A percentile compares a stretch with the other conserved stretches of the same genome.
Evolutionary conservation across 305 asterid species (phyloP).

Genomic region (Fraxinus nigra): DNA sequence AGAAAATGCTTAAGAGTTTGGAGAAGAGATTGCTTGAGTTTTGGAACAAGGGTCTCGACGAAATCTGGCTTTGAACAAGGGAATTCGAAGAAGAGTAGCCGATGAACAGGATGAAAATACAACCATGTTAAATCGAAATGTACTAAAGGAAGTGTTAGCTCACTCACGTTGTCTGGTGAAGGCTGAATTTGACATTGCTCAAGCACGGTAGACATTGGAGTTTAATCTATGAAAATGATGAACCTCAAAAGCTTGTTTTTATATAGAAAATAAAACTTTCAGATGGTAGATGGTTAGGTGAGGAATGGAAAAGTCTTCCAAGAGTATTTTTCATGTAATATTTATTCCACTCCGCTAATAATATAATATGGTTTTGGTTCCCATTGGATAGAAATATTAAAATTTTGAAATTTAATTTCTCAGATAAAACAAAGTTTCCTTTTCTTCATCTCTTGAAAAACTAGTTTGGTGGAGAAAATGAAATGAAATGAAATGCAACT

Average conservation of each 20-base stretch:
- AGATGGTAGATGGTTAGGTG: slow-evolving; percentile 5
- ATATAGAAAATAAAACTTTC: neutral
- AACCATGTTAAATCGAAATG: neutral
- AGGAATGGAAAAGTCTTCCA: neutral
- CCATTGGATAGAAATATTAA: neutral
- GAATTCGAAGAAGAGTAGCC: slow-evolving; percentile 2
- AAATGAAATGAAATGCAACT: neutral
- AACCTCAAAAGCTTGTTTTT: neutral
- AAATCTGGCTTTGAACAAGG: neutral
- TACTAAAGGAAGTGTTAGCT: neutral
- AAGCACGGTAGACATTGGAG: neutral
- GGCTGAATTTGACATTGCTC: neutral
- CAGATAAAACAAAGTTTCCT: neutral
- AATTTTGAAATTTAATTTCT: neutral
- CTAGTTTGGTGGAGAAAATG: neutral
- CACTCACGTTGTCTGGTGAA: neutral
- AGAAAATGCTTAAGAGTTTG: slow-evolving; percentile 16
- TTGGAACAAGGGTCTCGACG: neutral
- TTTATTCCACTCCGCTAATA: no score
- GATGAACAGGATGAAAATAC: neutral
- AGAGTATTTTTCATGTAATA: neutral
- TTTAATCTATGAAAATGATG: neutral
- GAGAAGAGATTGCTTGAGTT: slow-evolving; percentile 1
- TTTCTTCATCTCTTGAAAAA: neutral
- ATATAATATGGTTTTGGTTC: neutral